Base-by-base conservation (phyloP, 2,329 filamentous ascomycete genomes). In the Neopestalotiopsis clavispora region DNA sequence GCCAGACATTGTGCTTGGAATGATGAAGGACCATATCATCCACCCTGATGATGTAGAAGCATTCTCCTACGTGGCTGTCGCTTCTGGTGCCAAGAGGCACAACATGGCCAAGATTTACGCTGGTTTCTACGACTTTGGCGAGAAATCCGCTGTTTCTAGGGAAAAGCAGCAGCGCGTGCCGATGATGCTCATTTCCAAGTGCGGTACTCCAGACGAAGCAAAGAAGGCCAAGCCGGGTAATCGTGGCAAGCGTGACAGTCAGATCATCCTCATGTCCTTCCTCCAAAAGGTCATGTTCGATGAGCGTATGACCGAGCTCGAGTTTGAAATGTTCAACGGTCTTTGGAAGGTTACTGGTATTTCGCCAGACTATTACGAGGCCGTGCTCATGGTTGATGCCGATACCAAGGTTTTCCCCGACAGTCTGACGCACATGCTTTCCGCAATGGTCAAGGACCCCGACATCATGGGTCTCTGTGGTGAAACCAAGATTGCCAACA, bases 241-340 rank as follows among this genome's bases (percentile, higher is more conserved):
- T 83, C 90, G 96, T 82, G 97, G 96, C 82, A 99, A 99, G 87
- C 94, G 96, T 79, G 96, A 99, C 86, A 97, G 94, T 84, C 96
- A 99, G 81, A 98, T 99, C 77, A 96, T 99, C 75, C 87, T 99
- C 73, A 99, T 99, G 96, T 98, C 95, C 4, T 99, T 99, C 87
- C 84, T 99, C 74, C 96, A 99, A 79, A 99, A 99, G 84, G 96
- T 99, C 78, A 99, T 99, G 96, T 99, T 99, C 76, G 96, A 99
- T 79, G 97, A 99, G 83, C 93, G 96, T 71, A 99, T 99, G 96
- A 99, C 97, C 20, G 95, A 99, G 81, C 91, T 99, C 66, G 96
- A 99, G 80, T 99, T 94, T 78, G 96, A 99, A 79, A 98, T 99
- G 93, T 99, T 99, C 86, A 99, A 98, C 79, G 96, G 96, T 67